Conservation (phyloP, 257 asterid species). For the Leptodermis oblonga region DNA sequence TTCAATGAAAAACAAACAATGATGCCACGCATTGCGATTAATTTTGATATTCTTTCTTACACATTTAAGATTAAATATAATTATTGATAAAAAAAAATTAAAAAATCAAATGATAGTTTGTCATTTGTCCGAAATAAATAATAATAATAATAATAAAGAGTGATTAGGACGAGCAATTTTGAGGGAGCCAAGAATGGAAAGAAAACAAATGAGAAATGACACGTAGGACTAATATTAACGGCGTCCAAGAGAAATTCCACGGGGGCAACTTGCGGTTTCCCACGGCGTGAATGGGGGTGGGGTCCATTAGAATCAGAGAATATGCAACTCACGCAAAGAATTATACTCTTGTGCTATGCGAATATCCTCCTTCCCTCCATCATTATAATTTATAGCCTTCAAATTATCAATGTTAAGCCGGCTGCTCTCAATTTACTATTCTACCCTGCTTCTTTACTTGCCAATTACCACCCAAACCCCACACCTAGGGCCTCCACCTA, state of each 20-base stretch:
- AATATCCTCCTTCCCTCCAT: conserved; percentile 31
- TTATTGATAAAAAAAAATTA: too few relatives aligned
- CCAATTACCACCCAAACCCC: neutral
- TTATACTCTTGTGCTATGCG: conserved; percentile 31
- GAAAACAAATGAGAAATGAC: neutral
- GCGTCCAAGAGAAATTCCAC: conserved; percentile 19
- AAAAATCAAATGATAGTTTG: too few relatives aligned
- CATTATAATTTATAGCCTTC: neutral
- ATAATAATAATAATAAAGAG: neutral
- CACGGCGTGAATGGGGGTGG: too few relatives aligned
- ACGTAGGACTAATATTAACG: neutral
- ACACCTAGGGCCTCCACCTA: neutral
- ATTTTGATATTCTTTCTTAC: too few relatives aligned
- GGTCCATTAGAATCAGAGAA: conserved; percentile 24
- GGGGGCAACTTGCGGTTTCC: conserved; percentile 3
- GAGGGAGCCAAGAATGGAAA: conserved; percentile 1
- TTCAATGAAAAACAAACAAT: too few relatives aligned
- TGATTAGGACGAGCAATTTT: conserved; percentile 19
- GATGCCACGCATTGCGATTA: too few relatives aligned
- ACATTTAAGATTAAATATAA: too few relatives aligned
- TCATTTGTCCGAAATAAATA: too few relatives aligned
- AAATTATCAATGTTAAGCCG: neutral
- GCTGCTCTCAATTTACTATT: conserved; percentile 13
- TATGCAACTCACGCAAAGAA: conserved; percentile 35
- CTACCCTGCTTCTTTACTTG: neutral